phyloP scores from a whole-genome alignment of 2,329 filamentous ascomycete species.

The Pseudodiploospora longispora region DNA sequence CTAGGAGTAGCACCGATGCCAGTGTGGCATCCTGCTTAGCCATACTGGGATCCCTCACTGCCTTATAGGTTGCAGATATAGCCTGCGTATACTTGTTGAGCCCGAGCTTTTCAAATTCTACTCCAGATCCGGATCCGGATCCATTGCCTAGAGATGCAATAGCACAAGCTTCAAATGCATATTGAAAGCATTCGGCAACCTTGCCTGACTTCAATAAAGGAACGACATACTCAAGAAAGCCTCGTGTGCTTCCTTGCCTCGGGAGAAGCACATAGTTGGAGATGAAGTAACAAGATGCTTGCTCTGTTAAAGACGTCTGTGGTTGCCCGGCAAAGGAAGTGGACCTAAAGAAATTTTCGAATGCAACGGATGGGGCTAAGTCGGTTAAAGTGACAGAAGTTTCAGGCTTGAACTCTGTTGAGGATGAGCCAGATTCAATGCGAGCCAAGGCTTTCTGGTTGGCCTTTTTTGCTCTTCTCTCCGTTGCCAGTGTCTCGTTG shows the following conservation, averaged over 20 bases:
- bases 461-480: slow-evolving; percentile 51
- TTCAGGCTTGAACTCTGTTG: background rate
- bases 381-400: slow-evolving; percentile 1
- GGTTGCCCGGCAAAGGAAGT: slow-evolving; percentile 5
- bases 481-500: slow-evolving; percentile 62
- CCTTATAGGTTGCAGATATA: slow-evolving; percentile 42
- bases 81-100: slow-evolving; percentile 48
- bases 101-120: slow-evolving; percentile 30
- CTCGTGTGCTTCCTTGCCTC: slow-evolving; percentile 39
- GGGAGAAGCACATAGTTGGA: slow-evolving; percentile 53
- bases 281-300: slow-evolving; percentile 52
- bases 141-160: slow-evolving; percentile 50
- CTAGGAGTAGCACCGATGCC: slow-evolving; percentile 50
- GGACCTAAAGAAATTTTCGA: slow-evolving; percentile 10
- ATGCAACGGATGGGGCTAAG: slow-evolving; percentile 2
- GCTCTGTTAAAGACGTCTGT: slow-evolving; percentile 42
- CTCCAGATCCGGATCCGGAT: slow-evolving; percentile 19
- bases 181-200: slow-evolving; percentile 39
- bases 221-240: slow-evolving; percentile 52
- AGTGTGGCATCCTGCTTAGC: slow-evolving; percentile 50
- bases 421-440: slow-evolving; percentile 17
- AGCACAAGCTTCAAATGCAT: slow-evolving; percentile 53
- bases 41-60: slow-evolving; percentile 41
- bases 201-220: slow-evolving; percentile 43
- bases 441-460: slow-evolving; percentile 37